phyloP scores from a whole-genome alignment of 2,329 filamentous ascomycete genomes.

The Diplodia scrobiculata region DNA sequence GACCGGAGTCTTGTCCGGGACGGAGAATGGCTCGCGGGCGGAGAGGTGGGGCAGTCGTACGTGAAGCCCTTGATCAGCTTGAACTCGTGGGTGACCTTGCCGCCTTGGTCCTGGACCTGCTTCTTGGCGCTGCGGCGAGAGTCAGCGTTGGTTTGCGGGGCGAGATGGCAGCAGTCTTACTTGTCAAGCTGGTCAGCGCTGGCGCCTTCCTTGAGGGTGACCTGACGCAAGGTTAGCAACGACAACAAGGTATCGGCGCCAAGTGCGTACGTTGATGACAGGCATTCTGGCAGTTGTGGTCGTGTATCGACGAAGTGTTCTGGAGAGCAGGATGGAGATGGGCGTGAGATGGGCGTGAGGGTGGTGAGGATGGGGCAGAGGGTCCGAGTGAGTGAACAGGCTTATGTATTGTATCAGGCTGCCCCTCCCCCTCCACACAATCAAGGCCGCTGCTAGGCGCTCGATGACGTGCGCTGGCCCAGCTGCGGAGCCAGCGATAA shows the following conservation, averaged over 20 bases:
- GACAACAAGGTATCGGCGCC: background rate
- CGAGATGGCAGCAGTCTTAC: conserved; percentile 50
- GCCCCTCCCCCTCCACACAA: conserved; percentile 28
- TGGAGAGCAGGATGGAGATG: conserved; percentile 20
- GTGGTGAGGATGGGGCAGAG: conserved; percentile 7
- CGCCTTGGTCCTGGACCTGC: conserved; percentile 71
- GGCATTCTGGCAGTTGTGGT: conserved; percentile 38
- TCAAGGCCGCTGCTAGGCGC: conserved; percentile 27
- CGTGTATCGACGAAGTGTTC: conserved; percentile 12
- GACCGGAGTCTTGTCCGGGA: no score
- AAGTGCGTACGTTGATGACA: conserved; percentile 41
- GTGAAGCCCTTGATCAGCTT: conserved; percentile 88
- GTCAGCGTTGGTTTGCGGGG: background rate
- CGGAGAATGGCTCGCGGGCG: no score
- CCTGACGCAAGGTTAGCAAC: conserved; percentile 53
- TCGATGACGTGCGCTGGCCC: conserved; percentile 31
- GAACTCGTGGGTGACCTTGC: conserved; percentile 80
- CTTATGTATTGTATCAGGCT: conserved; percentile 27
- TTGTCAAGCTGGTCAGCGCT: conserved; percentile 66
- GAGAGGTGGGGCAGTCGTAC: conserved; percentile 58
- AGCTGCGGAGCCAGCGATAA: conserved; percentile 27
- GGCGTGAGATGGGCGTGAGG: background rate
- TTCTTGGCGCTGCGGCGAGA: conserved; percentile 68
- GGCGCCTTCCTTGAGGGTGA: conserved; percentile 75
- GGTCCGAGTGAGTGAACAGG: conserved; percentile 17